Evolutionary conservation across 1,284 basidiomycete genomes (phyloP), one percentile per base, ranked within the genome.

Genomic region (Neonothopanus nambi): DNA sequence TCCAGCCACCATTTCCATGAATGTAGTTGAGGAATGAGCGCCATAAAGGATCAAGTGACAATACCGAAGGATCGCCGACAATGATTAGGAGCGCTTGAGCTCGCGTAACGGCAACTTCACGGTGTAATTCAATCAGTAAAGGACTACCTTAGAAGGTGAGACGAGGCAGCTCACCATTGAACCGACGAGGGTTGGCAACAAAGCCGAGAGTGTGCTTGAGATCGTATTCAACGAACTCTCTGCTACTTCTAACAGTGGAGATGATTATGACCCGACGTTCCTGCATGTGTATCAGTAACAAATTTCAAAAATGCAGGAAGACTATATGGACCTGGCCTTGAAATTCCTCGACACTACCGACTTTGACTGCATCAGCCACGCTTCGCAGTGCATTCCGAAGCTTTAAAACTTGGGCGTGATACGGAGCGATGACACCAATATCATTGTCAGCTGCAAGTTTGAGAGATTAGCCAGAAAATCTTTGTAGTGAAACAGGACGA

Each of bases 321-420:
- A 41, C 28, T n/a, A 43, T 21, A 57, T 70, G 35, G 53, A 82
- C 82, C 67, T 84, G 81, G 6, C 84, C 84, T 64, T 87, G 84
- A 66, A 85, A 87, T 54, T 84, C 80, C 64, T 87, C 84, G 1
- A 84, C 82, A 51, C 76, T 81, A n/a, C 82, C 84, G 17, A 85
- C 79, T 52, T 81, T 84, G 56, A 55, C 48, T 17, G 26, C 30
- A 24, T 51, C 54, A 15, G 54, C 43, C 28, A 83, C 71, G 4
- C 68, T 74, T 26, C 61, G 56, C 51, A 70, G 48, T 62, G 62
- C 35, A 63, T 58, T 42, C 69, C 61, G 37, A 40, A 85, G 80
- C 63, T 82, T 84, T 54, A 70, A 69, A 37, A 76, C 70, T 60
- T 87, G 84, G 1, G 81, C 80, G 62, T 81, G 77, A 59, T 85